Conservation (phyloP, 2,329 filamentous ascomycete genomes). For the Penicillium nordicum region DNA sequence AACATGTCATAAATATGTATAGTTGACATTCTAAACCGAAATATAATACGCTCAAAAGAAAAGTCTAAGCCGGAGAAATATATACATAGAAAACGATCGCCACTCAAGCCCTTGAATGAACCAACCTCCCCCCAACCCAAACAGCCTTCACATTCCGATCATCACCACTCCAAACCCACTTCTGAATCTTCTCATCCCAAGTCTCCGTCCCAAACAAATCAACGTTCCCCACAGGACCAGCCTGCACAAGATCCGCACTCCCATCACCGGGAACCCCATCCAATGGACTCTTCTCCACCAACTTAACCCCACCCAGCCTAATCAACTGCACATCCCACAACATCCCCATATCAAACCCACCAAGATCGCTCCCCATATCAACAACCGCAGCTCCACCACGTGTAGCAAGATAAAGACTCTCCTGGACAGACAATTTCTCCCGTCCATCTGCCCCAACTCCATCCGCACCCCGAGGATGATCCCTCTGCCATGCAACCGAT, state of each 20-base stretch:
- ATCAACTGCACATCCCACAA: conserved; percentile 89
- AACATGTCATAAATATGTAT: not conserved
- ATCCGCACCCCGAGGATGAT: conserved; percentile 2
- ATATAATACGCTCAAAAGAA: not conserved
- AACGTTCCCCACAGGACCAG: conserved; percentile 60
- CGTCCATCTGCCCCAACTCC: conserved; percentile 34
- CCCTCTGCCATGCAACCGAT: conserved; percentile 35
- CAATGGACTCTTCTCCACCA: conserved; percentile 19
- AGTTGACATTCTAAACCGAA: not conserved
- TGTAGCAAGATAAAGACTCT: conserved; percentile 82
- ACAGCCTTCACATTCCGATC: conserved; percentile 85
- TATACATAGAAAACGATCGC: not conserved
- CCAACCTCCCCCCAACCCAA: conserved; percentile 81
- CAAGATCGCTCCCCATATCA: conserved; percentile 67
- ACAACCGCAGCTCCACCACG: conserved; percentile 81
- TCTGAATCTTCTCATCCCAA: conserved; percentile 82
- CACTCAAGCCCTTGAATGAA: conserved; percentile 53
- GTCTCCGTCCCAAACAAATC: conserved; percentile 88
- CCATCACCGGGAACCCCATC: not conserved
- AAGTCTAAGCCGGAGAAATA: not conserved
- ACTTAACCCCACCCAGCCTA: conserved; percentile 52
- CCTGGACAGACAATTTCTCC: conserved; percentile 74
- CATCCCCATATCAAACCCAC: conserved; percentile 81
- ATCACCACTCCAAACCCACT: conserved; percentile 93
- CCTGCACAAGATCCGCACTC: conserved; percentile 29